phyloP scores from a whole-genome alignment of 1,284 basidiomycete genomes.

The Polyporus tsugae region DNA sequence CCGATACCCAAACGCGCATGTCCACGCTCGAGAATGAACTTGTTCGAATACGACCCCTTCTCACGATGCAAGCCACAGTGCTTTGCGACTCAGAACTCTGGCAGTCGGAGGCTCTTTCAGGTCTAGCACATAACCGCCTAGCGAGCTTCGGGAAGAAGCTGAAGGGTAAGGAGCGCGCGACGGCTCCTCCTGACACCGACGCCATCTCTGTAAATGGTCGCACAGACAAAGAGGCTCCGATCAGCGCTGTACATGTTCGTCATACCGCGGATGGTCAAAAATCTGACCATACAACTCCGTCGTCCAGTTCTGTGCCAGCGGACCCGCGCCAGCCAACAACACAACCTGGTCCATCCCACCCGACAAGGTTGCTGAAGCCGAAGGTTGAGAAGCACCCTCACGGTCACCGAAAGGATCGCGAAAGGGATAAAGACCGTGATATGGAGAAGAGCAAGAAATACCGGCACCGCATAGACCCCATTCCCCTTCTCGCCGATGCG shows the following conservation, averaged over 20 bases:
- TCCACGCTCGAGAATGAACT: conserved; percentile 60
- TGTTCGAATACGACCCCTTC: conserved; percentile 59
- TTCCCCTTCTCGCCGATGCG: conserved; percentile 57
- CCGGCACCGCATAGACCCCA: conserved; percentile 13
- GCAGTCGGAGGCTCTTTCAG: conserved; percentile 24
- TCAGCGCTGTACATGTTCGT: too few species aligned
- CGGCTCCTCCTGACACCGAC: background rate
- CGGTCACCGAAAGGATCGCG: conserved; percentile 21
- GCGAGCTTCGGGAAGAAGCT: conserved; percentile 17
- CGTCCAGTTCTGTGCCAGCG: background rate
- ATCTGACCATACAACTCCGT: background rate
- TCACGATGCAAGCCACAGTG: conserved; percentile 58
- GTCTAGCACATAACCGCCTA: conserved; percentile 7
- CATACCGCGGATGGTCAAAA: background rate
- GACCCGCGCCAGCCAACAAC: background rate
- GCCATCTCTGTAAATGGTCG: conserved; percentile 1
- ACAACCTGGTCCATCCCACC: conserved; percentile 18
- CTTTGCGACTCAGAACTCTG: conserved; percentile 32
- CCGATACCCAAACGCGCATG: conserved; percentile 53
- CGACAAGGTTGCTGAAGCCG: conserved; percentile 2
- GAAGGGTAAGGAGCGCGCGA: conserved; percentile 31
- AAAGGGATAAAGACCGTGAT: conserved; percentile 24
- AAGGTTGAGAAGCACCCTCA: conserved; percentile 13
- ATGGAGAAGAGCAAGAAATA: conserved; percentile 15
- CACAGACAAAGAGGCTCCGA: background rate